A percentile compares a stretch with the other conserved stretches of the same genome.
phyloP scores from a whole-genome alignment of 2,329 filamentous ascomycete genomes.

The Domatiomyces catenatus region DNA sequence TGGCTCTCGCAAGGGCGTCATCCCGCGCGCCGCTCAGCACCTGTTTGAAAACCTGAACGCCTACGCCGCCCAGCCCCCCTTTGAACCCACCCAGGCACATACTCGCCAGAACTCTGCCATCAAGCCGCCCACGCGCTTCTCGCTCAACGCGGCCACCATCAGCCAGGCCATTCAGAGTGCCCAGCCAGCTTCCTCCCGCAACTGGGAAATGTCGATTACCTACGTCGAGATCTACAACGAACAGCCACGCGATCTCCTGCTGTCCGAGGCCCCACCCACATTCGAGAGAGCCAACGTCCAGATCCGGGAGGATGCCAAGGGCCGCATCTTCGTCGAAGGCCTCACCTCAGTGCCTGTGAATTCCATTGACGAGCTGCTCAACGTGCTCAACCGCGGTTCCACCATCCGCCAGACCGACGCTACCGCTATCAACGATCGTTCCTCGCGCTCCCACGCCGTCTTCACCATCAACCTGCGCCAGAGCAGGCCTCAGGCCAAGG shows the following conservation, averaged over 20 bases:
- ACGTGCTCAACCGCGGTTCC: constrained; percentile 80
- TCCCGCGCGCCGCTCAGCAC: constrained; percentile 71
- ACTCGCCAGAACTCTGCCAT: constrained; percentile 52
- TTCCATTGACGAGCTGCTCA: constrained; percentile 79
- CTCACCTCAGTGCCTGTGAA: constrained; percentile 77
- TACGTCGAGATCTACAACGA: constrained; percentile 99
- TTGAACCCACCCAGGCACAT: constrained; percentile 32
- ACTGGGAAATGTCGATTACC: constrained; percentile 83
- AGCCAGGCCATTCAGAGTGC: constrained; percentile 24
- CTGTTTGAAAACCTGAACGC: constrained; percentile 65
- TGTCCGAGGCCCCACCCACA: constrained; percentile 55
- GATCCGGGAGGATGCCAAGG: constrained; percentile 87
- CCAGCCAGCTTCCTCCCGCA: constrained; percentile 45
- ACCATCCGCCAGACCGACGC: constrained; percentile 91
- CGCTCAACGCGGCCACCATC: constrained; percentile 40
- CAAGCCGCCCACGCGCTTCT: constrained; percentile 65
- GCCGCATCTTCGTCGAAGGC: constrained; percentile 84
- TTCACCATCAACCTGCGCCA: constrained; percentile 84
- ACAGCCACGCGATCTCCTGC: constrained; percentile 73
- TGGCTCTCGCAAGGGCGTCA: constrained; percentile 68
- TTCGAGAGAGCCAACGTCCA: constrained; percentile 65
- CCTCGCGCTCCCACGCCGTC: constrained; percentile 90
- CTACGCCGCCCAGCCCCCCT: constrained; percentile 35
- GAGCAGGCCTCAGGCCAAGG: constrained; percentile 39
- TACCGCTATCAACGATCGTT: constrained; percentile 93